Evolutionary conservation across 768 basidiomycete species (phyloP), one percentile per base, ranked within the genome.

Genomic region (Hericium erinaceus): DNA sequence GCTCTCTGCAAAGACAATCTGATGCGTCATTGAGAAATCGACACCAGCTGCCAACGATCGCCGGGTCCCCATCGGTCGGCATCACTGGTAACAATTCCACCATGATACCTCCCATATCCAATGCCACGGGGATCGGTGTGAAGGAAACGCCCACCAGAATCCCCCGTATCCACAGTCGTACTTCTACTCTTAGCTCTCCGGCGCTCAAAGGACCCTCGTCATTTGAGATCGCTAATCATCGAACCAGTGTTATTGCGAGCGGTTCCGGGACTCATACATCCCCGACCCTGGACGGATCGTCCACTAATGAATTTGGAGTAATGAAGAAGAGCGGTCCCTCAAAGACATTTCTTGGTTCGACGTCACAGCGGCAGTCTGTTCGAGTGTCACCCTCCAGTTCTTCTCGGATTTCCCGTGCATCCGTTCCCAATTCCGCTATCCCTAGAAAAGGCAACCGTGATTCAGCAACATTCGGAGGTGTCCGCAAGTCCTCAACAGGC

Each of bases 81-180:
- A 82, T 81, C 33, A 77, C 75, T 13, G 79, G 46, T 73, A 74
- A 13, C 77, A 76, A 49, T 77, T 77, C 61, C 10, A 57, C 58
- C 33, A 77, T 72, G 15, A 78, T 77, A 9, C 80, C 80, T 10
- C 76, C 77, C n/a, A 68, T 80, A 41, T 66, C 75, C 57, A 86
- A 84, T 62, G 74, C 81, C 15, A 65, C 75, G 2, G 74, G 78
- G 28, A 72, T 75, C 10, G 70, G 84, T 57, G 68, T 80, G 5
- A 92, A 92, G 71, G 91, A 92, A 67, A 92, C 92, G 0, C 92
- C 92, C 3, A 95, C 92, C 18, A 94, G 92, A 74, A 95, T 94
- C 65, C 92, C 92, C 50, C 88, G 92, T 24, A 93, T 95, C 41
- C 87, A 90, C n/a, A 89, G 89, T 66, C 81, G 87, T 38, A 84